These are phyloP conservation scores for Cruciata laevipes DNA, from an alignment of 257 asterid species.

Conservation along the genomic window DNA sequence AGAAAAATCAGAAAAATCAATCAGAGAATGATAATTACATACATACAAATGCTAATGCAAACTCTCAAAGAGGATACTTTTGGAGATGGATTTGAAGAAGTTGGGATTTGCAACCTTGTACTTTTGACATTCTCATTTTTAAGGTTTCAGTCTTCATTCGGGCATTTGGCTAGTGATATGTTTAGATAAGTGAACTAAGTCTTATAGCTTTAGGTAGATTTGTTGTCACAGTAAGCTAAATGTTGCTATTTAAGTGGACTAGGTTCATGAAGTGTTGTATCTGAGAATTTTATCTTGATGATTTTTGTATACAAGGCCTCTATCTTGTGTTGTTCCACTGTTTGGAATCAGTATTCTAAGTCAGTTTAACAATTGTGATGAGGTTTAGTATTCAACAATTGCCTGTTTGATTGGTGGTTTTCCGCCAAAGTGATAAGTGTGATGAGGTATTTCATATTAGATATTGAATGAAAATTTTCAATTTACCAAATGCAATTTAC, in stretches of 20 bases:
- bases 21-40: too few species aligned
- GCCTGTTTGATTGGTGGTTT: background rate
- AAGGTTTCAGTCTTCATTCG: background rate
- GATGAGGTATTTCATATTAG: too few species aligned
- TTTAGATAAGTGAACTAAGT: background rate
- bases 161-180: background rate
- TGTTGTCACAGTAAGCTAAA: background rate
- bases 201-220: background rate
- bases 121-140: background rate
- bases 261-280: background rate
- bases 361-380: background rate
- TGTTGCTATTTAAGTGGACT: background rate
- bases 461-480: background rate
- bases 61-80: conserved; percentile 69
- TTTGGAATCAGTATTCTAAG: background rate
- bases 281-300: background rate
- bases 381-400: background rate
- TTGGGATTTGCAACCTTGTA: conserved; percentile 79
- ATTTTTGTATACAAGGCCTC: too few species aligned
- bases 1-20: too few species aligned
- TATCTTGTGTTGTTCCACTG: background rate
- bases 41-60: conserved; percentile 15
- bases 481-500: background rate
- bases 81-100: conserved; percentile 62
- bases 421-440: background rate